A percentile compares a stretch with the other conserved stretches of the same genome.
phyloP scores from a whole-genome alignment of 2,329 filamentous ascomycete genomes.

The Stromatinia cepivora region DNA sequence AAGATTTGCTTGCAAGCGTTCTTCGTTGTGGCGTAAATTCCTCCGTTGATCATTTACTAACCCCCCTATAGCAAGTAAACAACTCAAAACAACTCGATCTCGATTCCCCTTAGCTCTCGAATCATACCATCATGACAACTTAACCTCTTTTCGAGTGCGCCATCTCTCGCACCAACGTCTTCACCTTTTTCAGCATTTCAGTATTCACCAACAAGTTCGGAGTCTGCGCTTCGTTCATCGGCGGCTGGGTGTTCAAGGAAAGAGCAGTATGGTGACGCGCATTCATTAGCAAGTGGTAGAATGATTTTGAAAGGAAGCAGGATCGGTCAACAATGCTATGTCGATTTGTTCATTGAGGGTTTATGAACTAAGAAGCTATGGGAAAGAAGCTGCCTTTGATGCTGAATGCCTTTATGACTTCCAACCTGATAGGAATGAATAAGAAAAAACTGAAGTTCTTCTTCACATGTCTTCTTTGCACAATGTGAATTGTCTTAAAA shows the following conservation, averaged over 20 bases:
- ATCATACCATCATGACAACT: conserved; percentile 43
- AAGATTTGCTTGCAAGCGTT: conserved; percentile 6
- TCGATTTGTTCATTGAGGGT: conserved; percentile 41
- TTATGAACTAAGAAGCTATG: conserved; percentile 38
- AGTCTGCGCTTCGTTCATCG: conserved; percentile 38
- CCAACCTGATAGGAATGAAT: conserved; percentile 30
- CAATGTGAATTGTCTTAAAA: neutral
- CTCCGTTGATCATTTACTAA: conserved; percentile 27
- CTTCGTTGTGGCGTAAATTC: neutral
- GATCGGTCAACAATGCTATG: conserved; percentile 38
- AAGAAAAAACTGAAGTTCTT: conserved; percentile 39
- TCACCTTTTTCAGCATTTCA: conserved; percentile 41
- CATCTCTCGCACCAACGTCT: conserved; percentile 42
- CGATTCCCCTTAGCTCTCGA: conserved; percentile 41
- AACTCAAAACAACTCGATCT: conserved; percentile 46
- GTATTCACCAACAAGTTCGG: conserved; percentile 36
- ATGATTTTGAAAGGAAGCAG: conserved; percentile 39
- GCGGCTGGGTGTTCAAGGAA: conserved; percentile 41
- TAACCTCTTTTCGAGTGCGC: conserved; percentile 38
- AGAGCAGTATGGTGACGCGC: conserved; percentile 41
- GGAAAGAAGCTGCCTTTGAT: conserved; percentile 41
- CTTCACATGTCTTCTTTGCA: conserved; percentile 28
- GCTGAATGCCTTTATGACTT: conserved; percentile 38
- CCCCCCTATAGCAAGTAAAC: conserved; percentile 46
- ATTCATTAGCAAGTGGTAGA: conserved; percentile 42